Conservation (phyloP, 805 yeast genomes). For the Kuraishia piskuri region DNA sequence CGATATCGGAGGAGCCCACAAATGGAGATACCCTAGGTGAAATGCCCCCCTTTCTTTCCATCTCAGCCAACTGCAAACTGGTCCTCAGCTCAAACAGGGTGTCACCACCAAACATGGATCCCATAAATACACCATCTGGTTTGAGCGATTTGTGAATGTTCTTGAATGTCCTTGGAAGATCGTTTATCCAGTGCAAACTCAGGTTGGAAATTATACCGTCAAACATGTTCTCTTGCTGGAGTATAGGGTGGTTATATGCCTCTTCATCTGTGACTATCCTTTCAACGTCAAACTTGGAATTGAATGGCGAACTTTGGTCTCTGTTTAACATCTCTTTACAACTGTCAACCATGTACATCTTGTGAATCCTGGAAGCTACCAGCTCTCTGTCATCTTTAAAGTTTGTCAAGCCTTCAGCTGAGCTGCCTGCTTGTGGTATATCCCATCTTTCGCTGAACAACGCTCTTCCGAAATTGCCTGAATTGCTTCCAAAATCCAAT, state of each 20-base stretch:
- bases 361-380: constrained; percentile 44
- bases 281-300: constrained; percentile 33
- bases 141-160: constrained; percentile 50
- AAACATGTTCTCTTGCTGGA: constrained; percentile 31
- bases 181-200: constrained; percentile 80
- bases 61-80: constrained; percentile 71
- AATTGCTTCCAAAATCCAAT: constrained; percentile 66
- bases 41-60: constrained; percentile 71
- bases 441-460: constrained; percentile 24
- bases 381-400: constrained; percentile 41
- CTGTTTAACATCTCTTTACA: constrained; percentile 43
- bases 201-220: constrained; percentile 71
- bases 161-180: constrained; percentile 57
- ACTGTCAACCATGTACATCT: constrained; percentile 61
- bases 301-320: constrained; percentile 33
- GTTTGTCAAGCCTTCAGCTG: constrained; percentile 26
- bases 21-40: constrained; percentile 78
- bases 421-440: constrained; percentile 9
- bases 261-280: constrained; percentile 67
- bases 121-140: constrained; percentile 80
- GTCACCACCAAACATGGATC: constrained; percentile 77
- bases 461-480: constrained; percentile 42
- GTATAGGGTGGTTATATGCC: constrained; percentile 31
- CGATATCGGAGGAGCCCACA: constrained; percentile 71
- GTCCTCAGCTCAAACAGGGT: constrained; percentile 79